Evolutionary conservation across 1,139 yeast species (phyloP), one percentile per base, ranked within the genome.

Genomic region (Suhomyces coccinellae): DNA sequence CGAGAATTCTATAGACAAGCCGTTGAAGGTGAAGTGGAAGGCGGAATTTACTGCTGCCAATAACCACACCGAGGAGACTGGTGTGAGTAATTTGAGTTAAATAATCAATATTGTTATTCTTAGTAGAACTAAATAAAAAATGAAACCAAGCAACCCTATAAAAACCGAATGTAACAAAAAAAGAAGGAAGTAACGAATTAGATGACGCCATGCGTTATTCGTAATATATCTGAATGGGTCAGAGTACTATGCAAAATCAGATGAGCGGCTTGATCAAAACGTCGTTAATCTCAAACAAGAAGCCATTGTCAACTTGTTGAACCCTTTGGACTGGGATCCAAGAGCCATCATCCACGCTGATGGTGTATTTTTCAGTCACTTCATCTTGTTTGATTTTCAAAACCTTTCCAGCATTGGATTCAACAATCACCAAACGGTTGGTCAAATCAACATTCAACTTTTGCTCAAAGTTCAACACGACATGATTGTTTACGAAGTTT

Each of bases 11-110:
- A 54, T 61, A 3, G 61, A 63, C 41, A 71, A 71, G 52, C 65
- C 77, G 17, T 73, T 88, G 54, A 90, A 88, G 66, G 73, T 91
- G 48, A 86, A 90, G 62, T 91, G 95, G 95, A 88, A 86, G 62
- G 77, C 81, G 27, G 79, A 80, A 48, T 90, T 82, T 59, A 58
- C 58, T 13, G 58, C 75, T 7, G 77, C 76, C 43, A 83, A 82
- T 12, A 59, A 65, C 13, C 62, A 64, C 11, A 65, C 65, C 31
- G 84, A 79, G 56, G 87, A 81, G 52, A 73, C 81, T 13, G 87
- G 88, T 13, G 81, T 84, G 16, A 63, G 66, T 44, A 63, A 63
- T 16, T 63, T 71, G 49, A 52, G 52, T 43, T 45, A 50, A 33
- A 27, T 15, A 28, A 37, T 15, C 20, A 22, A 34, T 22, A n/a